A percentile compares a stretch with the other conserved stretches of the same genome.
phyloP scores from a whole-genome alignment of 2,329 filamentous ascomycete species.

The Septoria linicola region DNA sequence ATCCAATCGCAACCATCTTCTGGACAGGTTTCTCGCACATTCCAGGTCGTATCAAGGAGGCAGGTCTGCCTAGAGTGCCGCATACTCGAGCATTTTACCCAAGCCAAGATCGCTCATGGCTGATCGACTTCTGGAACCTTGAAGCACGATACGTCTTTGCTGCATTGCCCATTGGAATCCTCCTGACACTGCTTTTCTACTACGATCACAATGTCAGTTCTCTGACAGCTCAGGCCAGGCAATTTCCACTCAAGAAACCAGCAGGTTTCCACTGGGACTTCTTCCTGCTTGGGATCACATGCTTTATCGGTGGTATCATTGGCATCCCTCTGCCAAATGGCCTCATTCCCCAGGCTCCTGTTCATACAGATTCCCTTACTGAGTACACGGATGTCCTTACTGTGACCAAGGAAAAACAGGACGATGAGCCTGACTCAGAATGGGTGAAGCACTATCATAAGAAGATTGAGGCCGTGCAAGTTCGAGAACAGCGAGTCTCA shows the following conservation, averaged over 20 bases:
- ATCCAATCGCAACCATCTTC: constrained; percentile 53
- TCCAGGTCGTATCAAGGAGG: constrained; percentile 46
- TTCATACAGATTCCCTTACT: constrained; percentile 56
- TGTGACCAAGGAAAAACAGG: constrained; percentile 47
- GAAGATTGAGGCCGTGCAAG: constrained; percentile 46
- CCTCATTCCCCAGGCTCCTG: constrained; percentile 59
- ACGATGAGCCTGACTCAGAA: constrained; percentile 41
- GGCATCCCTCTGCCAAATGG: constrained; percentile 60
- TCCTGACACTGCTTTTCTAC: constrained; percentile 57
- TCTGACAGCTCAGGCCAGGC: constrained; percentile 56
- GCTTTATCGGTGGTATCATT: constrained; percentile 56
- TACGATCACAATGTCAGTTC: constrained; percentile 58
- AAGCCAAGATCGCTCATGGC: constrained; percentile 47
- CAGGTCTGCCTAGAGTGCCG: constrained; percentile 46
- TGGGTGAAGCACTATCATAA: constrained; percentile 46
- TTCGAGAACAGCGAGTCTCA: constrained; percentile 57
- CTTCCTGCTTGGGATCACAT: constrained; percentile 58
- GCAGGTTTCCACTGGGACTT: constrained; percentile 63
- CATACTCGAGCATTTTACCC: constrained; percentile 50
- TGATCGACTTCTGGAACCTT: constrained; percentile 56
- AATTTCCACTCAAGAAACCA: constrained; percentile 58
- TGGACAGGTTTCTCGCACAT: constrained; percentile 57
- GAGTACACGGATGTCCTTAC: constrained; percentile 44
- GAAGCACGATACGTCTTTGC: constrained; percentile 55
- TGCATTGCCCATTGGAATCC: constrained; percentile 54